Percentiles rank a stretch among this genome's conserved stretches.
Evolutionary conservation across 495 filamentous ascomycete genomes (phyloP).

Genomic region (Daldinia grandis): DNA sequence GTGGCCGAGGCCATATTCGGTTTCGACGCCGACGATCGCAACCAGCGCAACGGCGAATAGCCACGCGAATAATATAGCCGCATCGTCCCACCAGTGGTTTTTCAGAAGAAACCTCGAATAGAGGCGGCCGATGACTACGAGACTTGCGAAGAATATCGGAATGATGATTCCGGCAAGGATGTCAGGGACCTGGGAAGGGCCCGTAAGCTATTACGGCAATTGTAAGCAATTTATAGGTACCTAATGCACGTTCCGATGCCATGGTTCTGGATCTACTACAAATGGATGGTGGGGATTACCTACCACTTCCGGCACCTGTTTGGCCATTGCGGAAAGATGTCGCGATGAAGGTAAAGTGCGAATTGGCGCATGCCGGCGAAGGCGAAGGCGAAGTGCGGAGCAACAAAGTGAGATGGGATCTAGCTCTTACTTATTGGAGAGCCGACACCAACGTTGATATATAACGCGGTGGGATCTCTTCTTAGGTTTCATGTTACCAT

Average conservation of each 20-base stretch:
- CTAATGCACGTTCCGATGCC: slow-evolving; percentile 7
- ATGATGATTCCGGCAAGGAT: slow-evolving; percentile 37
- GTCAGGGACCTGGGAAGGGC: slow-evolving; percentile 34
- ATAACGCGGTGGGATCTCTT: slow-evolving; percentile 14
- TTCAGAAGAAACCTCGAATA: slow-evolving; percentile 34
- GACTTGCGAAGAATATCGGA: slow-evolving; percentile 31
- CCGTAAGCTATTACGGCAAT: slow-evolving; percentile 18
- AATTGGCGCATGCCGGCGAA: slow-evolving; percentile 10
- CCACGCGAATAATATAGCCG: slow-evolving; percentile 34
- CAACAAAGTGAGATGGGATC: slow-evolving; percentile 7
- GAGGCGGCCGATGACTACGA: slow-evolving; percentile 35
- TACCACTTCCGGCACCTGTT: slow-evolving; percentile 21
- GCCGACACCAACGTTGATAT: slow-evolving; percentile 9
- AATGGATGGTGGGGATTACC: slow-evolving; percentile 20
- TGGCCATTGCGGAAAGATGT: slow-evolving; percentile 23
- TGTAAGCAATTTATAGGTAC: slow-evolving; percentile 8
- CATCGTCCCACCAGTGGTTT: slow-evolving; percentile 41
- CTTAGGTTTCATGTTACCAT: slow-evolving; percentile 12
- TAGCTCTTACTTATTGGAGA: not conserved
- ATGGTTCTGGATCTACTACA: slow-evolving; percentile 8
- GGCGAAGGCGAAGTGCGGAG: slow-evolving; percentile 2
- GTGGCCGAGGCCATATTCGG: slow-evolving; percentile 36
- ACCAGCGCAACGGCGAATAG: slow-evolving; percentile 37
- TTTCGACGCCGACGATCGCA: slow-evolving; percentile 36
- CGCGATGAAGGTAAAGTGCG: slow-evolving; percentile 14